These are phyloP conservation scores for Selaginella moellendorffii DNA, from an alignment of 75 land plant species.

Conservation along the genomic window DNA sequence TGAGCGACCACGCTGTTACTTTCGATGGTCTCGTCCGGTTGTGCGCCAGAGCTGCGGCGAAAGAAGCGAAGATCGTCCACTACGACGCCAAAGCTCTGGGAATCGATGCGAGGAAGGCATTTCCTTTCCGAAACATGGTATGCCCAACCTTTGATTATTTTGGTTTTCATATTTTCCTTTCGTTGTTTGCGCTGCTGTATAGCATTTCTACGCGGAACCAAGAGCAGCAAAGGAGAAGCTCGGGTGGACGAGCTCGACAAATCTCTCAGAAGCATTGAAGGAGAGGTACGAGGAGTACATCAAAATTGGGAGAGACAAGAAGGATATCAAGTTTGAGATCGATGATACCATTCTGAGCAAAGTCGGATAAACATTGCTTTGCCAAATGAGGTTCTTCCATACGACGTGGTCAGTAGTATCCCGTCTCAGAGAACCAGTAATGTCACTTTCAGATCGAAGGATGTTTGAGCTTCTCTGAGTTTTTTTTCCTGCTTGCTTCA, in stretches of 20 bases:
- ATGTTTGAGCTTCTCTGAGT: too few species aligned
- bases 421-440: too few species aligned
- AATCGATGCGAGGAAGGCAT: constrained; percentile 81
- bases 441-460: too few species aligned
- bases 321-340: constrained; percentile 66
- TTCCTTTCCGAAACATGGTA: constrained; percentile 93
- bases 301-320: constrained; percentile 83
- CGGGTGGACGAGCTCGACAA: constrained; percentile 76
- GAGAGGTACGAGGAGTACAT: constrained; percentile 76
- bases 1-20: constrained; percentile 78
- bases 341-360: constrained; percentile 70
- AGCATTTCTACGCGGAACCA: constrained; percentile 99
- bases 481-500: too few species aligned
- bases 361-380: too few species aligned
- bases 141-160: not conserved
- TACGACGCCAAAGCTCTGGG: constrained; percentile 86
- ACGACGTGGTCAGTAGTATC: too few species aligned
- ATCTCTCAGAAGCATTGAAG: constrained; percentile 82
- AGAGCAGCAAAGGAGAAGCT: constrained; percentile 83
- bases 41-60: constrained; percentile 81
- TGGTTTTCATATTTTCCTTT: not conserved
- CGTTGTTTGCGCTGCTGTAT: constrained; percentile 16
- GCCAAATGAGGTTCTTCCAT: too few species aligned
- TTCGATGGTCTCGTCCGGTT: constrained; percentile 73
- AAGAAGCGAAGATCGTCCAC: constrained; percentile 50